Conservation (phyloP, 78 protist genomes). For the Dictyostelium firmibasis region DNA sequence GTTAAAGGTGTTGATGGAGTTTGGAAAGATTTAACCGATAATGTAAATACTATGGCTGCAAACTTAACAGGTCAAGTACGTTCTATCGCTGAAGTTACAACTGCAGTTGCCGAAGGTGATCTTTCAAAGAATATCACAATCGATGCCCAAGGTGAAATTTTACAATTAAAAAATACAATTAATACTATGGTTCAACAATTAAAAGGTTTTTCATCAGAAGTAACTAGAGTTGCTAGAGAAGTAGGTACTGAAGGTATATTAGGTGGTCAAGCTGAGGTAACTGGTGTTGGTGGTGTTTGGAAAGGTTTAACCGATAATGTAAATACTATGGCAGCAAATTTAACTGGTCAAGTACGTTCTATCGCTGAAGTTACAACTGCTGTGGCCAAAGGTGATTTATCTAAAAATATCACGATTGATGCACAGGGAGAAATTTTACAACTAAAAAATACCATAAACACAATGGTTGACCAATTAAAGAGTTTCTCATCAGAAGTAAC, state of each 20-base stretch:
- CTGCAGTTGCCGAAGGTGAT: constrained; percentile 78
- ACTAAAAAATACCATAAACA: constrained; percentile 75
- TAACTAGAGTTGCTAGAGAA: constrained; percentile 61
- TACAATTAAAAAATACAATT: constrained; percentile 54
- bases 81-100: constrained; percentile 78
- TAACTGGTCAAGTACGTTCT: constrained; percentile 75
- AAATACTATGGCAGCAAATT: constrained; percentile 81
- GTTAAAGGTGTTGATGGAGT: constrained; percentile 77
- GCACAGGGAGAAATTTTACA: constrained; percentile 78
- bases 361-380: constrained; percentile 85
- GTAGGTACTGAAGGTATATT: constrained; percentile 81
- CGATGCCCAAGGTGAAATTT: constrained; percentile 76
- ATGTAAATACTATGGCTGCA: constrained; percentile 85
- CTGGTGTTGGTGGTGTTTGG: constrained; percentile 84
- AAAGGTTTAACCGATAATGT: constrained; percentile 80
- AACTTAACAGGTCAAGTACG: constrained; percentile 81
- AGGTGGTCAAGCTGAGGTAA: constrained; percentile 82
- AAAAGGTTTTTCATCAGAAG: constrained; percentile 59
- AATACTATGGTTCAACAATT: constrained; percentile 82
- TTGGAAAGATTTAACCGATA: constrained; percentile 82
- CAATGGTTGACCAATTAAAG: constrained; percentile 79
- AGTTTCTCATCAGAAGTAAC: constrained; percentile 77
- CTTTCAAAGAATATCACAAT: constrained; percentile 70
- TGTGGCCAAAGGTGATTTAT: constrained; percentile 75
- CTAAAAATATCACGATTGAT: constrained; percentile 65